Evolutionary conservation across 2,329 filamentous ascomycete genomes (phyloP).

Genomic region (Xenosphaeropsis pyriputrescens): DNA sequence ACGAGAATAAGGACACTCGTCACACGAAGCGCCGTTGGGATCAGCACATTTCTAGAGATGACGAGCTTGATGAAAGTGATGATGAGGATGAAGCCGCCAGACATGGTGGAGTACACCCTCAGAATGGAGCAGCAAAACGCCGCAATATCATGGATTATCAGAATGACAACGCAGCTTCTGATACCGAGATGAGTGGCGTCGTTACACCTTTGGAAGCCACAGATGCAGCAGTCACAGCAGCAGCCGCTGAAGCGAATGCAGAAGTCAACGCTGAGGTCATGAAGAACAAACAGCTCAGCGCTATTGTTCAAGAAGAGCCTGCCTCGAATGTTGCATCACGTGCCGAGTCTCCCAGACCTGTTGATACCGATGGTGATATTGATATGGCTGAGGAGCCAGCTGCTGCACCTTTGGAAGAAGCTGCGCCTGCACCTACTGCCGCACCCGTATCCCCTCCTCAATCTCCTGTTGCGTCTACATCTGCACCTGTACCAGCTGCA

Average conservation of each 20-base stretch:
- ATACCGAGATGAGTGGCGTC: conserved; percentile 34
- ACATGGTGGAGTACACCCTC: conserved; percentile 49
- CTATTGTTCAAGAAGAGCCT: conserved; percentile 8
- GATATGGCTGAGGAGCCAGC: conserved; percentile 13
- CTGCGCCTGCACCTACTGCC: not conserved
- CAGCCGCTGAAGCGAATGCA: conserved; percentile 14
- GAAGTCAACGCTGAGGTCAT: conserved; percentile 15
- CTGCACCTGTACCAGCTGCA: conserved; percentile 7
- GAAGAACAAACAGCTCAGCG: conserved; percentile 15
- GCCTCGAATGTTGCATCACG: conserved; percentile 16
- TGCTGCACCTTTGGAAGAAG: conserved; percentile 1
- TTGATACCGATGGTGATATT: conserved; percentile 17
- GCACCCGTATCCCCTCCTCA: not conserved
- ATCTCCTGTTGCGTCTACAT: not conserved
- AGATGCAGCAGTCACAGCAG: conserved; percentile 12
- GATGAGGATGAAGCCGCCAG: conserved; percentile 63
- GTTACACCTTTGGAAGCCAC: conserved; percentile 20
- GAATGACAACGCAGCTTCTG: conserved; percentile 33
- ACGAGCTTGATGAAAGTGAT: conserved; percentile 77
- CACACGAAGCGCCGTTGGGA: conserved; percentile 75
- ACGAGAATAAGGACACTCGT: conserved; percentile 72
- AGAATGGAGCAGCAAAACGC: conserved; percentile 31
- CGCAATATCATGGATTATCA: conserved; percentile 47
- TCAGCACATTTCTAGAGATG: conserved; percentile 58
- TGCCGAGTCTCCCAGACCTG: conserved; percentile 11